Evolutionary conservation across 1,284 basidiomycete species (phyloP).

Genomic region (Ceratobasidium sp.): DNA sequence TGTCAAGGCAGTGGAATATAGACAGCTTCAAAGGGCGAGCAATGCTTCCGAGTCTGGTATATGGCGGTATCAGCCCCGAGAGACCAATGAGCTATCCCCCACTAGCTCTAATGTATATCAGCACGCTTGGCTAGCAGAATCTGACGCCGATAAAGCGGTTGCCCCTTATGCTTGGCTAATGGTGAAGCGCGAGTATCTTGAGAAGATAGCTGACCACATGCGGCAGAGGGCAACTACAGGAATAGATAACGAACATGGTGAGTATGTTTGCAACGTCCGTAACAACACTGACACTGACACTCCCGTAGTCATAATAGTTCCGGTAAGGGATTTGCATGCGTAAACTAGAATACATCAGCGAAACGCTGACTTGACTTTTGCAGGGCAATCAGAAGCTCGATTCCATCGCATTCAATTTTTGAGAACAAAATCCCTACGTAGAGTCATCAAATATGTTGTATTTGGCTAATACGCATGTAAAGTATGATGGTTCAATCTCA

Average conservation of each 20-base stretch:
- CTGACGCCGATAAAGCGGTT: background rate
- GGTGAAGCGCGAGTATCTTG: slow-evolving; percentile 13
- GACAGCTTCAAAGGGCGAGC: background rate
- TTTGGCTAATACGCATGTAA: too few species aligned
- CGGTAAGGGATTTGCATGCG: too few species aligned
- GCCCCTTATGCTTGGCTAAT: slow-evolving; percentile 11
- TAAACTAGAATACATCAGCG: too few species aligned
- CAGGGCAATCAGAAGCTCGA: too few species aligned
- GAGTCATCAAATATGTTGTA: too few species aligned
- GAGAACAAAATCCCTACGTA: too few species aligned
- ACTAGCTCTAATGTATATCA: background rate
- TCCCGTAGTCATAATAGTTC: too few species aligned
- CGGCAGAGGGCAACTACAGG: background rate
- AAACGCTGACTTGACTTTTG: too few species aligned
- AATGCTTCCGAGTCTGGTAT: background rate
- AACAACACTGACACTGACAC: too few species aligned
- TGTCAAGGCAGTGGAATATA: background rate
- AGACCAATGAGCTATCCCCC: slow-evolving; percentile 11
- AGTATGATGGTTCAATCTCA: too few species aligned
- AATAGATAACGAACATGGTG: slow-evolving; percentile 7
- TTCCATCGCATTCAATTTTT: too few species aligned
- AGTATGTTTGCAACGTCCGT: background rate
- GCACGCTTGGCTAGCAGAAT: slow-evolving; percentile 5
- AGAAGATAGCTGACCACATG: background rate
- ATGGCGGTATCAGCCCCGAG: slow-evolving; percentile 9